A percentile compares a stretch with the other conserved stretches of the same genome.
phyloP scores from a whole-genome alignment of 1,284 basidiomycete genomes.

The Peniophora sp. region DNA sequence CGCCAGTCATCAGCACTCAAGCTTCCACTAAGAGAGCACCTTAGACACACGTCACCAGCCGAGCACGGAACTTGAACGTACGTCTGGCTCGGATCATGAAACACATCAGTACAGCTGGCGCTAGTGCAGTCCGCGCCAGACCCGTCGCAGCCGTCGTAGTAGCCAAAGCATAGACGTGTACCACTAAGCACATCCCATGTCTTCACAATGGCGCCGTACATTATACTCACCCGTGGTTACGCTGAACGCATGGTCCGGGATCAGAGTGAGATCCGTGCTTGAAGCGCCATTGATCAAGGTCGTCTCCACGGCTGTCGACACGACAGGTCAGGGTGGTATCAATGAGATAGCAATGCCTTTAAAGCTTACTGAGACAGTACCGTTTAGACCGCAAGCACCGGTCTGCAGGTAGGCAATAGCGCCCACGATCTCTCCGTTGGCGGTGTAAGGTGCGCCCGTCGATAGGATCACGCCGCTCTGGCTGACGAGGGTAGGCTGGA shows the following conservation, averaged over 20 bases:
- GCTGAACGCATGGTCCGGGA: not conserved
- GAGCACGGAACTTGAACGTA: constrained; percentile 20
- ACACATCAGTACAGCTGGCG: constrained; percentile 3
- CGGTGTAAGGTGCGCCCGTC: not conserved
- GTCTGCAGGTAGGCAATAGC: not conserved
- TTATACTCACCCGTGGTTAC: not conserved
- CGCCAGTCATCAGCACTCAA: not conserved
- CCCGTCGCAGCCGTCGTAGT: constrained; percentile 6
- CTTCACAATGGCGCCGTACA: too few relatives aligned
- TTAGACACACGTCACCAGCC: constrained; percentile 13
- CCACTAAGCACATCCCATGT: too few relatives aligned
- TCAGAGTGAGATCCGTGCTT: not conserved
- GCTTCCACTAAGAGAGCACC: not conserved
- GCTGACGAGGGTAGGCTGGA: not conserved
- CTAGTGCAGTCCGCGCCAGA: constrained; percentile 2
- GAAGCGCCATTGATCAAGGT: constrained; percentile 12
- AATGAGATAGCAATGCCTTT: too few relatives aligned
- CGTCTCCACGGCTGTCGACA: constrained; percentile 16
- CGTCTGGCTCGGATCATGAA: constrained; percentile 17
- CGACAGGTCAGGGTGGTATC: too few relatives aligned
- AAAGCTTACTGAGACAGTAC: constrained; percentile 6
- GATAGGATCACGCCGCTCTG: not conserved
- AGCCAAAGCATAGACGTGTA: too few relatives aligned
- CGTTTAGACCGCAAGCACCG: constrained; percentile 13
- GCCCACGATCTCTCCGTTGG: not conserved